Conservation (phyloP, 352 stramenopile species). For the Albugo laibachii region DNA sequence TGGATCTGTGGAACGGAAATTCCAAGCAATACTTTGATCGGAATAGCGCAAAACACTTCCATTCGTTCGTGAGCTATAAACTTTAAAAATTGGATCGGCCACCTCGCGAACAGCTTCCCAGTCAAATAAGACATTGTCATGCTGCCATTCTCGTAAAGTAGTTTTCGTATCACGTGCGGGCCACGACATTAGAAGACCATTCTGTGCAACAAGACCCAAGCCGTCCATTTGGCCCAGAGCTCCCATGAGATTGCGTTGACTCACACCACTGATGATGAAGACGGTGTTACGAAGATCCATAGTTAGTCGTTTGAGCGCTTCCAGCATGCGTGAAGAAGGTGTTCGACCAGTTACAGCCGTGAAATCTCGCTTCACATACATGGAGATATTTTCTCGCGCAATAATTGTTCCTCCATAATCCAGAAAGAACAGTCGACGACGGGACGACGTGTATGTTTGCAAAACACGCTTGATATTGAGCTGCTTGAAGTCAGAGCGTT, state of each 20-base stretch:
- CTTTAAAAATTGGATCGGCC: constrained; percentile 85
- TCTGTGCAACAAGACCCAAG: constrained; percentile 87
- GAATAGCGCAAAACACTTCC: constrained; percentile 85
- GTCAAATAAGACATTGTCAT: constrained; percentile 69
- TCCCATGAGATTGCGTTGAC: constrained; percentile 74
- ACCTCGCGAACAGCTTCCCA: constrained; percentile 85
- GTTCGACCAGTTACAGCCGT: constrained; percentile 86
- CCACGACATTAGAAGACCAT: constrained; percentile 89
- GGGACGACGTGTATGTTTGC: constrained; percentile 66
- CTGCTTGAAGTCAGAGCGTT: constrained; percentile 61
- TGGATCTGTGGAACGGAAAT: constrained; percentile 92
- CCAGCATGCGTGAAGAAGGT: constrained; percentile 73
- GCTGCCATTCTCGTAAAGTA: constrained; percentile 40
- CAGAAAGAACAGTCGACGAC: constrained; percentile 87
- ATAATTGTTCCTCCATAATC: constrained; percentile 97
- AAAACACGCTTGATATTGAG: constrained; percentile 69
- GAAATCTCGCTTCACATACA: constrained; percentile 94
- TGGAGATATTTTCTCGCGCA: constrained; percentile 74
- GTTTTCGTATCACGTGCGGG: constrained; percentile 11
- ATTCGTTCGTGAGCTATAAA: constrained; percentile 92
- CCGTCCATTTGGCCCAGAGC: constrained; percentile 84
- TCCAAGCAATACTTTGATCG: constrained; percentile 92
- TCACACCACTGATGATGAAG: constrained; percentile 95
- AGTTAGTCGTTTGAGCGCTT: constrained; percentile 76
- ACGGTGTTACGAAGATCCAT: constrained; percentile 87